Base-by-base conservation (phyloP, 345 rosid genomes). In the Cardamine occulta region DNA sequence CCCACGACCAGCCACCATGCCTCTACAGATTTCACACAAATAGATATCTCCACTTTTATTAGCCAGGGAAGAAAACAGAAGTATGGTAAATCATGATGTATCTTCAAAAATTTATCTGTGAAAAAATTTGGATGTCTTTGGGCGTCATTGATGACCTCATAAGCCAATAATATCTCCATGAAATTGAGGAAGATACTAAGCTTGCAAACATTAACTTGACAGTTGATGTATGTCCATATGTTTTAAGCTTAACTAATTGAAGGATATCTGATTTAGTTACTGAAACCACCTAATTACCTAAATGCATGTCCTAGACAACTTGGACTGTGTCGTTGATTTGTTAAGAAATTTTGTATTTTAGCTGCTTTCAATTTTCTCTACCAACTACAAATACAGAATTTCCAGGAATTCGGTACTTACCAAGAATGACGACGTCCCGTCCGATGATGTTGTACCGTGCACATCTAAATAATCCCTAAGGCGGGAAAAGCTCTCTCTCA, bases 1-100 rank as follows among this genome's bases (percentile, higher is more conserved):
- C 96, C 99, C 99, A 95, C 7, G 89, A 89, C 96, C 96, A 90
- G 72, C 93, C 98, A 58, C 99, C 98, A 79, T 95, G 93, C 78
- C 99, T 95, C 99, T 95, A 83, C 61, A 76, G 65, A 79, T 66
- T 44, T 81, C 67, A 80, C 62, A 80, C 39, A 66, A 71, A 68
- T 5, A 66, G 56, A 76, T 49, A 45, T 53, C 45, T 44, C 52
- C 45, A 39, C 54, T 69, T 53, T 32, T 65, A 60, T 39, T 68
- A 60, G 75, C 26, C 42, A 47, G 23, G n/a, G 32, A 73, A 39
- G 37, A 64, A 59, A 51, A 54, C 23, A 53, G 7, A 24, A 15
- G 18, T 39, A 62, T 7, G 23, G 65, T 40, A 51, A 32, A 51
- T 35, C 42, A 73, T 37, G 61, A 61, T 52, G 47, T 11, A 19